Evolutionary conservation across 2,329 filamentous ascomycete genomes (phyloP).

Genomic region (Alternaria sp.): DNA sequence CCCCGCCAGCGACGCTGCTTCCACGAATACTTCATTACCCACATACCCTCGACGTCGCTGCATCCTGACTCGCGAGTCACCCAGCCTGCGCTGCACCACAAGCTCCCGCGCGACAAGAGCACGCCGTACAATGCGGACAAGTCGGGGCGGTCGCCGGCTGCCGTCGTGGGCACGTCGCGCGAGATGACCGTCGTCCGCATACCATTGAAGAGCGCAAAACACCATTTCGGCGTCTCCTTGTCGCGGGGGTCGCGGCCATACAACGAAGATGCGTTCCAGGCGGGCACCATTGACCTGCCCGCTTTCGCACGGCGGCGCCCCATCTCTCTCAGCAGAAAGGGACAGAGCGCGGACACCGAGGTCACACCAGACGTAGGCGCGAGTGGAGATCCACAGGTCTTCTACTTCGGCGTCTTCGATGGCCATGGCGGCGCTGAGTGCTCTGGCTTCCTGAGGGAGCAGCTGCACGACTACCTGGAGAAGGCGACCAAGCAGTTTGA

Average conservation of each 20-base stretch:
- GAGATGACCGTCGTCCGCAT: constrained; percentile 95
- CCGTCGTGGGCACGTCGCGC: constrained; percentile 52
- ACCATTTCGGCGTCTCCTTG: constrained; percentile 86
- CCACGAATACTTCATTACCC: constrained; percentile 97
- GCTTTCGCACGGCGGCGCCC: constrained; percentile 88
- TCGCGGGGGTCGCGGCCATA: constrained; percentile 83
- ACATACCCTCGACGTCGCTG: constrained; percentile 89
- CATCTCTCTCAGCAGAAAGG: constrained; percentile 61
- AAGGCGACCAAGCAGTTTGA: constrained; percentile 78
- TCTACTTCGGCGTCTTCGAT: constrained; percentile 97
- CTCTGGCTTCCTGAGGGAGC: constrained; percentile 82
- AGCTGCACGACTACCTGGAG: constrained; percentile 88
- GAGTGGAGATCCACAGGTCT: constrained; percentile 90
- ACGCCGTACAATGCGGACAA: constrained; percentile 70
- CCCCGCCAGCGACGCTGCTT: constrained; percentile 60
- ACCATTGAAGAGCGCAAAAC: constrained; percentile 89
- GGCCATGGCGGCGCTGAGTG: constrained; percentile 92
- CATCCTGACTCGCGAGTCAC: constrained; percentile 78
- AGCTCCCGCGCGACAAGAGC: constrained; percentile 84
- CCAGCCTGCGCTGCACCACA: constrained; percentile 73
- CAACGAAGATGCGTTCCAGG: constrained; percentile 94
- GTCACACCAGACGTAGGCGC: constrained; percentile 76
- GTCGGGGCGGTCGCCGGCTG: constrained; percentile 44
- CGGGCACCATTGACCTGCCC: constrained; percentile 89
- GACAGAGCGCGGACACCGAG: constrained; percentile 54